These are phyloP conservation scores for Rhodotorula sphaerocarpa DNA, from an alignment of 768 basidiomycete genomes.

Conservation along the genomic window DNA sequence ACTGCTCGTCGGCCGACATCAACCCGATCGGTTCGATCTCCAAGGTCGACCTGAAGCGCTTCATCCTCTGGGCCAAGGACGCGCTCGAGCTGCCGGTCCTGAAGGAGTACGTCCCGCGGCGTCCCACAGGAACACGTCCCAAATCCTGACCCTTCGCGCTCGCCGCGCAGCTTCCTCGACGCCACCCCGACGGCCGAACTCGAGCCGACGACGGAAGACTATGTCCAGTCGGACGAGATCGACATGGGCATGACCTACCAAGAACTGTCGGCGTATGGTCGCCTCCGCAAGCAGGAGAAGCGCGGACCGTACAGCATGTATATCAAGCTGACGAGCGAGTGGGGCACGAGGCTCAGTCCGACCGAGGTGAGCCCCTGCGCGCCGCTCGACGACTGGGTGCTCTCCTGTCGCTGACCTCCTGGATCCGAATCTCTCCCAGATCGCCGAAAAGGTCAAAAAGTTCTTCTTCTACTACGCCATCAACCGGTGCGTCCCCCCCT, in stretches of 20 bases:
- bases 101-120: conserved; percentile 50
- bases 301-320: conserved; percentile 97
- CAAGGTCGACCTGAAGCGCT: conserved; percentile 92
- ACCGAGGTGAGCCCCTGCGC: too few species aligned
- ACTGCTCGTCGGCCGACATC: conserved; percentile 88
- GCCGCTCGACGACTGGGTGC: conserved; percentile 20
- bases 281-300: conserved; percentile 90
- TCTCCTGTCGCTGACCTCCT: not conserved
- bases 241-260: conserved; percentile 70
- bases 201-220: conserved; percentile 86
- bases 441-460: conserved; percentile 91
- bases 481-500: conserved; percentile 48
- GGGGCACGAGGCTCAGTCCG: conserved; percentile 79
- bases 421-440: conserved; percentile 49
- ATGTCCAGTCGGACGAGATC: conserved; percentile 93
- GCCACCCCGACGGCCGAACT: conserved; percentile 93
- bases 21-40: conserved; percentile 98
- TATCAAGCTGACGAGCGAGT: conserved; percentile 86
- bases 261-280: conserved; percentile 87
- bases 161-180: conserved; percentile 62
- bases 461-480: conserved; percentile 96
- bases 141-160: not conserved
- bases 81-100: conserved; percentile 80
- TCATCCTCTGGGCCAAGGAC: conserved; percentile 72
- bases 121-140: not conserved